phyloP scores from a whole-genome alignment of 495 filamentous ascomycete species.

The Acidomyces sp. region DNA sequence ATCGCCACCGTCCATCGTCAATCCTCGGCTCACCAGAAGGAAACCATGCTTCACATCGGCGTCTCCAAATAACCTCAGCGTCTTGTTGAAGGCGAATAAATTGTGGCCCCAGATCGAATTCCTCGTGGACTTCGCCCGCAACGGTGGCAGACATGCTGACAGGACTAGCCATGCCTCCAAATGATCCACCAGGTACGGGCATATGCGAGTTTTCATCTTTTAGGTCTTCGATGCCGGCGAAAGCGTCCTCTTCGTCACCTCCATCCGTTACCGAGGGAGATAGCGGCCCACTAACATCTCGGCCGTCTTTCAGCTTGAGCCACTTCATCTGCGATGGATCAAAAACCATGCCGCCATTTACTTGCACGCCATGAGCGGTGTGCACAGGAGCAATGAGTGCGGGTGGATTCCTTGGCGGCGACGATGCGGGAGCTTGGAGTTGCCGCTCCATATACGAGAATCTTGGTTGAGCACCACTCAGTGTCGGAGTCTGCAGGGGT shows the following conservation, averaged over 20 bases:
- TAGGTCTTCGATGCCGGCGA: constrained; percentile 59
- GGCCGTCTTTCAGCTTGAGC: constrained; percentile 44
- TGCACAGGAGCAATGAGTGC: constrained; percentile 90
- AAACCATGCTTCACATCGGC: constrained; percentile 70
- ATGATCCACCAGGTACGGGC: constrained; percentile 1
- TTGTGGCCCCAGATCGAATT: constrained; percentile 93
- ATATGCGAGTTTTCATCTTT: constrained; percentile 46
- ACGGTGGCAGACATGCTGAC: constrained; percentile 13
- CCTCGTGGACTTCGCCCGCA: constrained; percentile 41
- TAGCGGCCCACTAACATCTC: constrained; percentile 13
- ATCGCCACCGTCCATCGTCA: constrained; percentile 38
- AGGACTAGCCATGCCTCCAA: constrained; percentile 18
- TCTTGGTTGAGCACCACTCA: constrained; percentile 11
- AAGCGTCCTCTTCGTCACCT: constrained; percentile 61
- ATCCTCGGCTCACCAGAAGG: constrained; percentile 27
- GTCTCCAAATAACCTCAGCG: constrained; percentile 82
- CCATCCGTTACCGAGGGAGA: constrained; percentile 22
- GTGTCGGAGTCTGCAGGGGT: constrained; percentile 20
- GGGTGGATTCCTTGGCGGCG: constrained; percentile 53
- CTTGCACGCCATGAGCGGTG: constrained; percentile 60
- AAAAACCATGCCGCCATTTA: constrained; percentile 92
- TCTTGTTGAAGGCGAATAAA: constrained; percentile 79
- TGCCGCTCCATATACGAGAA: constrained; percentile 16
- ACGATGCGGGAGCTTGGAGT: constrained; percentile 35
- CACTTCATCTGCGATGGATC: constrained; percentile 93